Evolutionary conservation across 805 yeast genomes (phyloP), one percentile per base, ranked within the genome.

Genomic region (Lachancea thermotolerans): DNA sequence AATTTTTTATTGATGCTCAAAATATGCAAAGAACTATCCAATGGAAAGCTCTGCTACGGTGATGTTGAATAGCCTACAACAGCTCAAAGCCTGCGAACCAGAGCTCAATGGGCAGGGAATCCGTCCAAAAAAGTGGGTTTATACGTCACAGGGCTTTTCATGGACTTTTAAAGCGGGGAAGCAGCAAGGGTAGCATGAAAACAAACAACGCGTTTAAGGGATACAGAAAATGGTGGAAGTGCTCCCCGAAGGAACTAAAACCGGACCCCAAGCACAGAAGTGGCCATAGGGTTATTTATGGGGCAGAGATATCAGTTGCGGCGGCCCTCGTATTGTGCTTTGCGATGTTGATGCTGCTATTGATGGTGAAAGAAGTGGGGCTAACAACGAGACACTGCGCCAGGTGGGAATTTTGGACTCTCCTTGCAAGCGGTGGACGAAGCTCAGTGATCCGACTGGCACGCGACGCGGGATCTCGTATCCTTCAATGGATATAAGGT

Each of bases 361-460:
- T 42, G 28, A 32, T 42, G n/a, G 27, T 42, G 6, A 29, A 27
- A 14, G 45, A 42, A 38, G 21, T 41, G 16, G 45, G 41, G n/a
- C 18, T 37, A 11, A 42, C 45, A 9, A 31, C 41, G 2, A 31
- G 45, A 21, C 37, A 42, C 27, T 42, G 45, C n/a, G 37, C 38
- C 25, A 42, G 29, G 36, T 42, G 45, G 45, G 40, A 42, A 9
- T 28, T 42, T 17, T 42, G 45, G 45, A 42, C 45, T 12, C 6
- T 37, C n/a, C 37, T 42, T 3, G 39, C 35, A 16, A 42, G 37
- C 10, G 45, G 45, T 5, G 28, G 34, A 28, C 18, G 45, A n/a
- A 41, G 29, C 18, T 29, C 39, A 5, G 39, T 41, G 7, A 27
- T 41, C 4, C 16, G 18, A 5, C 10, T 31, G 2, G 29, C 15